These are phyloP conservation scores for Vaccinium macrocarpon DNA, from an alignment of 148 eudicot genomes.

Conservation along the genomic window DNA sequence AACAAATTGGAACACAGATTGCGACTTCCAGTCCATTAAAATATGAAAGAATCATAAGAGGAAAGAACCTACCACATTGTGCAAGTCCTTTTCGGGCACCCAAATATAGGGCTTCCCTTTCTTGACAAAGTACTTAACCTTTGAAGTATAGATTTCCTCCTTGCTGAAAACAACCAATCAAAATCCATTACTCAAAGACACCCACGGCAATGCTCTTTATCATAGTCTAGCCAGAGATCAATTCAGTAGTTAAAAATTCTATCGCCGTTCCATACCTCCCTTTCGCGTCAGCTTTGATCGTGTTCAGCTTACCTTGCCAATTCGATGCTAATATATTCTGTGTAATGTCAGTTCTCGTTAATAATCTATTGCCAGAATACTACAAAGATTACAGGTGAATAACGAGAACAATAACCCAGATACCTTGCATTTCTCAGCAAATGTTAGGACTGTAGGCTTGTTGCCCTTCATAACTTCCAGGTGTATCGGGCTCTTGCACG, in stretches of 20 bases:
- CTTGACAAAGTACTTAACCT: constrained; percentile 69
- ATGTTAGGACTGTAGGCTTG: constrained; percentile 39
- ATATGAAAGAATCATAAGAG: neutral
- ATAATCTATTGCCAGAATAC: neutral
- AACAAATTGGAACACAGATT: neutral
- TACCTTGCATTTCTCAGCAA: constrained; percentile 85
- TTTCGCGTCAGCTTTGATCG: constrained; percentile 66
- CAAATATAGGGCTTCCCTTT: constrained; percentile 77
- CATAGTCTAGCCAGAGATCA: neutral
- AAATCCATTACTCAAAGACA: neutral
- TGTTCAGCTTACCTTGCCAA: constrained; percentile 87
- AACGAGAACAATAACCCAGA: neutral
- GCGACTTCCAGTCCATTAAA: neutral
- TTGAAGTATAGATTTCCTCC: constrained; percentile 68
- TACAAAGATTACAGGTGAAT: neutral
- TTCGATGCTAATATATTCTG: constrained; percentile 82
- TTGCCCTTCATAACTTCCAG: constrained; percentile 41
- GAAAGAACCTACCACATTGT: constrained; percentile 54
- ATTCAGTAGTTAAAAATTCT: neutral
- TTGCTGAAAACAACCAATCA: constrained; percentile 42
- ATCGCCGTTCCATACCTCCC: constrained; percentile 49
- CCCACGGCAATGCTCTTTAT: neutral
- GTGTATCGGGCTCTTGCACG: constrained; percentile 20
- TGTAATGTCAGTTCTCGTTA: neutral
- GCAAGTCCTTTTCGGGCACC: constrained; percentile 75